Evolutionary conservation across 306 rosid genomes (phyloP), one percentile per base, ranked within the genome.

Genomic region (Mimosa bimucronata): DNA sequence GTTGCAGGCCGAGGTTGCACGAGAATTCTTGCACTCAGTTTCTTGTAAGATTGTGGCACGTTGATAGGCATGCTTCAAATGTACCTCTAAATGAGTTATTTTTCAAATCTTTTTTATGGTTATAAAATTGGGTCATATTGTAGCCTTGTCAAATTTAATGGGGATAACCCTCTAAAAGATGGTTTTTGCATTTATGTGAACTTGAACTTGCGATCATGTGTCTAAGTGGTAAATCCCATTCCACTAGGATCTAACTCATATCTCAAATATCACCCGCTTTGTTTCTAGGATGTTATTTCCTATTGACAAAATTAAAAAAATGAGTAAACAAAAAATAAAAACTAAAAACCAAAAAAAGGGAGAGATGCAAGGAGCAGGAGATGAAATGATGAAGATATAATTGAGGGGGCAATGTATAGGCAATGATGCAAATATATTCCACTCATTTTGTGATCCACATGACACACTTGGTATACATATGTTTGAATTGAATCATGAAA

Each of bases 351-450:
- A 53, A 55, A 7, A 57, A 1, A 25, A 25, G 1, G 41, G 5
- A 14, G 28, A 4, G 71, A 34, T 16, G 3, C 45, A 7, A 34
- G 28, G 71, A 31, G 52, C 1, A 66, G 9, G 19, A 2, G 23
- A 30, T 62, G 68, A 18, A 80, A 50, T 31, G 14, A 23, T 3
- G 25, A n/a, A 66, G 18, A 23, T 9, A 53, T 53, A 67, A 81
- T 57, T 79, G 68, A 45, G 55, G 82, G 44, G 48, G 79, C 61
- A 28, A 50, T 9, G 69, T 26, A n/a, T 3, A 14, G 37, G 37
- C 45, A 55, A 2, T 3, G 41, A 31, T 74, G 9, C 1, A 14
- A 28, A 28, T 4, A 5, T 12, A 3, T 52, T 52, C 37, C 8
- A 3, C 2, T 61, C 37, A 26, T 60, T 23, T 11, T 23, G 30